phyloP scores from a whole-genome alignment of 305 asterid species.

The Fraxinus floribunda region DNA sequence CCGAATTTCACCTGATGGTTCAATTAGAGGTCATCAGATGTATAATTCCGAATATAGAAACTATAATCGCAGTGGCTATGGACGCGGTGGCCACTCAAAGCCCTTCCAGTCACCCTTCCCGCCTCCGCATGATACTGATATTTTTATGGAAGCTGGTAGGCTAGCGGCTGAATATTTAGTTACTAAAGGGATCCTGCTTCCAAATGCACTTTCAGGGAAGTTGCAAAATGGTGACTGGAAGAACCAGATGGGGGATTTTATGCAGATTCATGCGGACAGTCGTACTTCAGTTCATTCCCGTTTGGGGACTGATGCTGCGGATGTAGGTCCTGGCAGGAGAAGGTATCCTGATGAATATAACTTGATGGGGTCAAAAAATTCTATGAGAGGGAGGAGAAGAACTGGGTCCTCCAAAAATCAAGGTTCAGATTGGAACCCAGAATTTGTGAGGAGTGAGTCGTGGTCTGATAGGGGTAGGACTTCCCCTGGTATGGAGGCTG shows the following conservation, averaged over 20 bases:
- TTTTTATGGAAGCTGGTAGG: conserved; percentile 90
- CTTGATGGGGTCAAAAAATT: conserved; percentile 39
- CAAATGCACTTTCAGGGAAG: conserved; percentile 73
- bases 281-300: conserved; percentile 63
- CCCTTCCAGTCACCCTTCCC: conserved; percentile 50
- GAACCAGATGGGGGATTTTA: conserved; percentile 37
- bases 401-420: conserved; percentile 45
- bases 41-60: conserved; percentile 53
- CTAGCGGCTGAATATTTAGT: conserved; percentile 88
- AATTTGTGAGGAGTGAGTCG: conserved; percentile 56
- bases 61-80: conserved; percentile 59
- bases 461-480: conserved; percentile 52
- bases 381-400: conserved; percentile 59
- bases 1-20: conserved; percentile 61
- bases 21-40: conserved; percentile 56
- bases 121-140: conserved; percentile 46
- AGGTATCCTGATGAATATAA: conserved; percentile 52
- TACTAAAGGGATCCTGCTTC: conserved; percentile 72
- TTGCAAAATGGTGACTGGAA: conserved; percentile 53
- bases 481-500: conserved; percentile 43
- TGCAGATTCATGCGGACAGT: conserved; percentile 37
- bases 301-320: conserved; percentile 48
- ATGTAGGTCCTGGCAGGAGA: conserved; percentile 53
- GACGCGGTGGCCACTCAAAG: conserved; percentile 62
- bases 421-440: conserved; percentile 56